Evolutionary conservation across 2,329 filamentous ascomycete species (phyloP).

Genomic region (Epichloe amarillans): DNA sequence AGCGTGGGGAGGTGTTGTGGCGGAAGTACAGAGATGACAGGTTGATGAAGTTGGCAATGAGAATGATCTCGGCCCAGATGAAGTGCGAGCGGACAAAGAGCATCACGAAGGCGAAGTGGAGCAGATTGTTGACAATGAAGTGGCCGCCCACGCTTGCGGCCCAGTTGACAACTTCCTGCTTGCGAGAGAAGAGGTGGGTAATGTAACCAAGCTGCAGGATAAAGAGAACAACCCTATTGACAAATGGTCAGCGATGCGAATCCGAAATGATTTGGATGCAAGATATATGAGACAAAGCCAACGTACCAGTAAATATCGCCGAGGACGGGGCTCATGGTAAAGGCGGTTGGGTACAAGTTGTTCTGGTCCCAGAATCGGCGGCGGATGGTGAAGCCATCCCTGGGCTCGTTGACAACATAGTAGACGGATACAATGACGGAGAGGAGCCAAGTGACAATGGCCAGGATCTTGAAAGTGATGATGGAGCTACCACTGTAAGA

Average conservation of each 20-base stretch:
- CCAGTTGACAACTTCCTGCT: constrained; percentile 47
- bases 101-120: constrained; percentile 71
- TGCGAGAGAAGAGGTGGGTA: constrained; percentile 59
- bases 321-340: constrained; percentile 56
- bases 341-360: constrained; percentile 51
- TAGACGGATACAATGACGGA: constrained; percentile 60
- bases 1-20: constrained; percentile 55
- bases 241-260: not conserved
- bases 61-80: constrained; percentile 59
- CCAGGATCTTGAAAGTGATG: constrained; percentile 62
- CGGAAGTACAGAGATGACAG: constrained; percentile 68
- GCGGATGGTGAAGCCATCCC: constrained; percentile 44
- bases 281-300: not conserved
- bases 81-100: constrained; percentile 70
- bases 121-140: constrained; percentile 75
- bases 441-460: constrained; percentile 60
- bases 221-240: constrained; percentile 54
- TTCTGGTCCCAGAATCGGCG: constrained; percentile 68
- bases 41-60: constrained; percentile 74
- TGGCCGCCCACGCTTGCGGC: constrained; percentile 70
- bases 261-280: not conserved
- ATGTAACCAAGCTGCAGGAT: constrained; percentile 65
- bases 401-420: constrained; percentile 54
- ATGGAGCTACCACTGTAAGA: constrained; percentile 48
- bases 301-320: constrained; percentile 62